phyloP scores from a whole-genome alignment of 2,329 filamentous ascomycete genomes.

The Alternaria sp. region DNA sequence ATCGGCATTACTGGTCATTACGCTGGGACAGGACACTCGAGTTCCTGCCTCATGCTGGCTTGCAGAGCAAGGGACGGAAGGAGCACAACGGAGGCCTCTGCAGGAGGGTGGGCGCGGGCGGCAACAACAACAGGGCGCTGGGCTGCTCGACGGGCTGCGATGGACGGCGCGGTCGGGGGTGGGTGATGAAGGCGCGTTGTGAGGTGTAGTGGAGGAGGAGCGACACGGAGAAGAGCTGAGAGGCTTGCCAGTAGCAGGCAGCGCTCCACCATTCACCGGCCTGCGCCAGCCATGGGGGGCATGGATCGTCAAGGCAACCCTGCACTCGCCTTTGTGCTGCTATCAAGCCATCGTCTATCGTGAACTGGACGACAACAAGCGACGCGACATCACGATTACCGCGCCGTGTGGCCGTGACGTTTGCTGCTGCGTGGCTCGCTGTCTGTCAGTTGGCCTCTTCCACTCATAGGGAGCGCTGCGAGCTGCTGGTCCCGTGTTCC shows the following conservation, averaged over 20 bases:
- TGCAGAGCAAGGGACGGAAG: slow-evolving; percentile 33
- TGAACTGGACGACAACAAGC: neutral
- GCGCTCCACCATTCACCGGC: slow-evolving; percentile 26
- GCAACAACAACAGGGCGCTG: slow-evolving; percentile 32
- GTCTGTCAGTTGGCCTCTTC: neutral
- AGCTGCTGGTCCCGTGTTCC: slow-evolving; percentile 4
- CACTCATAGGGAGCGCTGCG: neutral
- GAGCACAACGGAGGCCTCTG: neutral
- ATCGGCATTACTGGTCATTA: slow-evolving; percentile 50
- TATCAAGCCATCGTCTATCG: neutral
- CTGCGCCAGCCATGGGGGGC: slow-evolving; percentile 14
- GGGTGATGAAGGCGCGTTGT: slow-evolving; percentile 17
- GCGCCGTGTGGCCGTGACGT: neutral
- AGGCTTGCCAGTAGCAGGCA: slow-evolving; percentile 22
- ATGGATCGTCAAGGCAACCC: slow-evolving; percentile 25
- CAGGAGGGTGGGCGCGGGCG: neutral
- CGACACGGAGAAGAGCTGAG: slow-evolving; percentile 22
- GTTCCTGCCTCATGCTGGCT: slow-evolving; percentile 50
- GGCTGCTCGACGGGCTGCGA: slow-evolving; percentile 16
- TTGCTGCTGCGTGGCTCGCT: slow-evolving; percentile 3
- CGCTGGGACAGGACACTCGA: slow-evolving; percentile 46
- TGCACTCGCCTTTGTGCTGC: slow-evolving; percentile 14
- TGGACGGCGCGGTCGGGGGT: slow-evolving; percentile 14
- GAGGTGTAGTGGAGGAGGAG: slow-evolving; percentile 16
- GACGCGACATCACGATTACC: neutral